Evolutionary conservation across 116 monocot species (phyloP).

Genomic region (Dioscorea cayenensis): DNA sequence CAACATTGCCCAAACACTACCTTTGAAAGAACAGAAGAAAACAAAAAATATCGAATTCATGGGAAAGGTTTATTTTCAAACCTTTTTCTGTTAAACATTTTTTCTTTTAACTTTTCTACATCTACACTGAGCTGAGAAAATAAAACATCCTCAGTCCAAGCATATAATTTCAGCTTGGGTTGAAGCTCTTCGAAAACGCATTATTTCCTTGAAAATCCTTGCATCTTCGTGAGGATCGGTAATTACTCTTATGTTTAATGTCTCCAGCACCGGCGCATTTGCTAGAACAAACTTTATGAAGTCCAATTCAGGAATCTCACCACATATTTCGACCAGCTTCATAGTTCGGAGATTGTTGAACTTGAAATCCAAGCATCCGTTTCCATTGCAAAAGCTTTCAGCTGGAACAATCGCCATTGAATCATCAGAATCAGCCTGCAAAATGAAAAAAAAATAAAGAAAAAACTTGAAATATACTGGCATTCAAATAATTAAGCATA

Average conservation of each 20-base stretch:
- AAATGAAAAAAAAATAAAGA: too few relatives aligned
- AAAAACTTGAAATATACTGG: background rate
- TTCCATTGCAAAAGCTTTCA: background rate
- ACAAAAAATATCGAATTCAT: too few relatives aligned
- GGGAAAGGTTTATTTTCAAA: too few relatives aligned
- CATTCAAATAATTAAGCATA: background rate
- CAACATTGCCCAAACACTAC: too few relatives aligned
- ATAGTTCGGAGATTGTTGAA: background rate
- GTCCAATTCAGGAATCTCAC: slow-evolving; percentile 4
- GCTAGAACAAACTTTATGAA: slow-evolving; percentile 10
- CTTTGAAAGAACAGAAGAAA: too few relatives aligned
- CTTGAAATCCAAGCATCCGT: background rate
- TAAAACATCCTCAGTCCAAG: background rate
- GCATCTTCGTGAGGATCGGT: background rate
- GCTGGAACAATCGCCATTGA: background rate
- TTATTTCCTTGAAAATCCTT: slow-evolving; percentile 7
- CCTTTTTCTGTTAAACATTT: too few relatives aligned
- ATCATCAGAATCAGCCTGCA: background rate
- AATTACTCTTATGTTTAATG: background rate
- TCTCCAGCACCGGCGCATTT: slow-evolving; percentile 13
- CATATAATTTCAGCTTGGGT: slow-evolving; percentile 7
- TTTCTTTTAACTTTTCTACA: background rate
- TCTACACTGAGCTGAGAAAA: background rate
- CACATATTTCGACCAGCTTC: background rate
- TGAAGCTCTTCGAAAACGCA: slow-evolving; percentile 5